These are phyloP conservation scores for Helicosporidium sp. DNA, from an alignment of 139 green algal species.

Conservation along the genomic window DNA sequence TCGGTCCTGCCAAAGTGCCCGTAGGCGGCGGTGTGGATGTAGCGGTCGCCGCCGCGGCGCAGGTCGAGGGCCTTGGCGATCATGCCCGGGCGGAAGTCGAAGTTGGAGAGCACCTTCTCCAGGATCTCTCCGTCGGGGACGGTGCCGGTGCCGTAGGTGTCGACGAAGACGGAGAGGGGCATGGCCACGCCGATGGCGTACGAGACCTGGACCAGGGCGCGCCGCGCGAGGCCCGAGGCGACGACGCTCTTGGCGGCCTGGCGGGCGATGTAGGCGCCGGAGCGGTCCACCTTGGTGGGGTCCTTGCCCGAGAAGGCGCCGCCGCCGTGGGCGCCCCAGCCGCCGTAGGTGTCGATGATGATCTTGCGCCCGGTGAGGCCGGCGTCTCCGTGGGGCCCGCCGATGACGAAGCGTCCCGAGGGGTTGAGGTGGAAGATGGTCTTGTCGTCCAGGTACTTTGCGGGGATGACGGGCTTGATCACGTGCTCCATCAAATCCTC, in stretches of 20 bases:
- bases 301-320: conserved; percentile 95
- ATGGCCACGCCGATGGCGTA: conserved; percentile 94
- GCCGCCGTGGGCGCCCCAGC: conserved; percentile 94
- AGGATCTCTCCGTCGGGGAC: conserved; percentile 79
- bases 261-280: conserved; percentile 92
- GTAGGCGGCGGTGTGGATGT: conserved; percentile 89
- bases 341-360: conserved; percentile 99
- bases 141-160: conserved; percentile 91
- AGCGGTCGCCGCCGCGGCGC: conserved; percentile 69
- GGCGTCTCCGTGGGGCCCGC: conserved; percentile 89
- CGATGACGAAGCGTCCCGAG: conserved; percentile 91
- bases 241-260: conserved; percentile 96
- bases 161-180: conserved; percentile 89
- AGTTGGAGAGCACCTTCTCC: conserved; percentile 45
- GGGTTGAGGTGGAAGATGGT: conserved; percentile 99
- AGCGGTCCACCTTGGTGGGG: conserved; percentile 66
- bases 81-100: conserved; percentile 88
- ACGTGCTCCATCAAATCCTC: conserved; percentile 91
- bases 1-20: conserved; percentile 89
- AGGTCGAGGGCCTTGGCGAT: conserved; percentile 82
- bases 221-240: conserved; percentile 63
- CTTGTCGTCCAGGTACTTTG: conserved; percentile 94
- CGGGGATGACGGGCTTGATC: conserved; percentile 94
- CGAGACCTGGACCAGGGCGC: conserved; percentile 70
- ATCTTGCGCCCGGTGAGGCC: conserved; percentile 97